Base-by-base conservation (phyloP, 257 asterid genomes). In the Lavandula angustifolia region DNA sequence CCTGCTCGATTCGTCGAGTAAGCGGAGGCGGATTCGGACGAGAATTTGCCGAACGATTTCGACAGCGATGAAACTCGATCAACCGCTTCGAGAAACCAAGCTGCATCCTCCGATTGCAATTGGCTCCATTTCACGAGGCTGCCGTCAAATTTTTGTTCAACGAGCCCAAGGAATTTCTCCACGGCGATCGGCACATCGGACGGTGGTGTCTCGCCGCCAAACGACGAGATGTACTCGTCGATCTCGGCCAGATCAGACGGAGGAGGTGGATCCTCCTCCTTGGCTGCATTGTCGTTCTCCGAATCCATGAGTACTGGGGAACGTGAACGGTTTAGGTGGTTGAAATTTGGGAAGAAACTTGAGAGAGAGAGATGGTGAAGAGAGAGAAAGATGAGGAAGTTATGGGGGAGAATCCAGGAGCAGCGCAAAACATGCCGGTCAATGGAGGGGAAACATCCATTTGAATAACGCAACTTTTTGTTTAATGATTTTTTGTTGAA, bases 241-340 rank as follows among this genome's bases (percentile, higher is more conserved):
- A 92, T 80, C 40, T 92, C 88, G 64, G 70, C 70, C 13, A 92
- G 85, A 81, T 92, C 98, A 9, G 94, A 96, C 6, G 95, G 92
- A 71, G 56, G 17, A 3, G 64, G 62, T 13, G 52, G 66, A 0
- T 55, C 52, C 27, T 56, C 78, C 54, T 67, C 76, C 3, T 22
- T 38, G 43, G 4, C 64, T 46, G 27, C 27, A 58, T 8, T 61
- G 60, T 47, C 69, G 10, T 10, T 35, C 18, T 79, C 76, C 18
- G 72, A 47, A 68, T 84, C 94, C 88, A 84, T 84, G 38, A 58
- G 13, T 48, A 44, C n/a, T 67, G 41, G 65, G 56, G 17, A 34
- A 41, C 13, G 27, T 22, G 27, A 22, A 22, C 14, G 46, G n/a
- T 33, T 22, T 40, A 56, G 40, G 44, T 9, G 42, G 6, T 34